Conservation (phyloP, 805 yeast genomes). For the Monosporozyma servazzii region DNA sequence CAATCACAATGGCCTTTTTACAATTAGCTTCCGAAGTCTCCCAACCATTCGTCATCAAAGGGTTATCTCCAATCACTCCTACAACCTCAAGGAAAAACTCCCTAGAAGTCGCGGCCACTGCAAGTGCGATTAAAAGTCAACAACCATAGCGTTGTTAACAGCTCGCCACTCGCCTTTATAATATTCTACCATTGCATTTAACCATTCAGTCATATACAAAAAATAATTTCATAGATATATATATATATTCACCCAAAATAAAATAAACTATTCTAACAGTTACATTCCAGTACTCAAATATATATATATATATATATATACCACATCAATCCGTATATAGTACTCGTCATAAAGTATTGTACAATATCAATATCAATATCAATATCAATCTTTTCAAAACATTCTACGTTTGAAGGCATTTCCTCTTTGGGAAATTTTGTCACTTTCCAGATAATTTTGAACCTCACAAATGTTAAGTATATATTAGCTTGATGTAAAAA, state of each 20-base stretch:
- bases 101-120: constrained; percentile 3
- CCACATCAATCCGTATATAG: too few relatives aligned
- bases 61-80: constrained; percentile 43
- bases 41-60: constrained; percentile 41
- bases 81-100: constrained; percentile 28
- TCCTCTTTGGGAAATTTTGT: background rate
- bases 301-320: too few relatives aligned
- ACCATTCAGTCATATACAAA: background rate
- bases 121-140: background rate
- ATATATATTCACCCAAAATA: background rate
- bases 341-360: too few relatives aligned
- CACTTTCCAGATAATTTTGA: background rate
- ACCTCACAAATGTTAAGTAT: background rate
- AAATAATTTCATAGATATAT: background rate
- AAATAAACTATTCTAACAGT: background rate
- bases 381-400: too few relatives aligned
- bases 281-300: too few relatives aligned
- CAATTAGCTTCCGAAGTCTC: constrained; percentile 46
- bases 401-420: background rate
- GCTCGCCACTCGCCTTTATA: too few relatives aligned
- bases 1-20: constrained; percentile 32
- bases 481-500: background rate
- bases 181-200: background rate
- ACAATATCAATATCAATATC: too few relatives aligned
- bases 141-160: too few relatives aligned